Base-by-base conservation (phyloP, 768 basidiomycete genomes). In the Podaxis carcinomalis region DNA sequence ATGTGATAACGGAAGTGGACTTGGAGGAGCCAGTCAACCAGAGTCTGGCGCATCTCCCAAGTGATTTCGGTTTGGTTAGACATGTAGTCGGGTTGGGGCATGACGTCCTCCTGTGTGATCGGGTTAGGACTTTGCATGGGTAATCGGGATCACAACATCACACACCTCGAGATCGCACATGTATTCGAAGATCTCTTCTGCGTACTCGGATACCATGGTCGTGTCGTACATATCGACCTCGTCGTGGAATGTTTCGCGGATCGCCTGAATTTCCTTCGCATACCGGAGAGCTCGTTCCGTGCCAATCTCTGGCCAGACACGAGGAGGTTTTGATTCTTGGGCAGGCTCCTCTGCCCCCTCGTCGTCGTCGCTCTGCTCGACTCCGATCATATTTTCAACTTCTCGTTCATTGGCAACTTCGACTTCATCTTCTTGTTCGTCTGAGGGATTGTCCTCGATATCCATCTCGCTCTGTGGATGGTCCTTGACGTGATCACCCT, bases 1-100 rank as follows among this genome's bases (percentile, higher is more conserved):
- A 99, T 93, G 79, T 98, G 96, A 80, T 98, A 99, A 28, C 95
- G 89, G 63, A 98, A 79, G 78, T 99, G 97, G 36, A 98, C 94
- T 72, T 98, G 96, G 57, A 96, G 83, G 23, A 99, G 83, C 97
- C 97, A 99, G 78, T 99, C 97, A 66, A 99, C 91, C 42, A 99
- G 84, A 1, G 93, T 95, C 71, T 95, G 90, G 57, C 97, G 92
- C 95, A 97, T 98, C 19, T 81, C 74, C 95, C 95, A 96, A 64
- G 77, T 84, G 67, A 99, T 90, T 75, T 98, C 96, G 60, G 84
- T 86, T 75, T 99, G 97, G 42, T 87, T 88, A 47, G 87, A 84
- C 90, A 99, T 98, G 71, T 99, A 99, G 67, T 92, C 84, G 3
- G 94, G 84, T 63, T 87, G 88, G 32, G 97, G 92, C 95, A 99